Evolutionary conservation across 1,139 yeast species (phyloP).

Genomic region (Meyerozyma carpophila): DNA sequence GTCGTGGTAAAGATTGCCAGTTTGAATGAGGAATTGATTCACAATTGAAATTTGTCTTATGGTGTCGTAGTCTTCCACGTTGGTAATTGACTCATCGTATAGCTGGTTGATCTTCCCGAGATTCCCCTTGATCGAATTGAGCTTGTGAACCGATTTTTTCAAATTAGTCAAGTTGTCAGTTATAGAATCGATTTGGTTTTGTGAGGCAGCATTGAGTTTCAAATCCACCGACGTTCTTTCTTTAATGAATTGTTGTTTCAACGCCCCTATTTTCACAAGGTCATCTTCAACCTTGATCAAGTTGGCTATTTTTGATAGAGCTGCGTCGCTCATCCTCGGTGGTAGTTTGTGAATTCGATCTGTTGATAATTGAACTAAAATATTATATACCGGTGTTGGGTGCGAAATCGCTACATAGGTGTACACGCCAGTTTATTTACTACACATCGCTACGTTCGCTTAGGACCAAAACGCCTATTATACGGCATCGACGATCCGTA

Average conservation of each 20-base stretch:
- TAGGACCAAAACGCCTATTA: background rate
- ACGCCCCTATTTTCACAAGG: slow-evolving; percentile 47
- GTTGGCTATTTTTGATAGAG: slow-evolving; percentile 39
- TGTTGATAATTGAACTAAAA: background rate
- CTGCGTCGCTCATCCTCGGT: slow-evolving; percentile 35
- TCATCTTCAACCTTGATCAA: slow-evolving; percentile 51
- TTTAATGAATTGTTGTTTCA: slow-evolving; percentile 56
- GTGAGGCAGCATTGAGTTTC: slow-evolving; percentile 61
- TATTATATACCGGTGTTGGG: background rate
- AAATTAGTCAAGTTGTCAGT: slow-evolving; percentile 34
- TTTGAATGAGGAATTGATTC: slow-evolving; percentile 68
- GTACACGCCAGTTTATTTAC: background rate
- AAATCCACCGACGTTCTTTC: slow-evolving; percentile 73
- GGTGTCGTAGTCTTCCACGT: slow-evolving; percentile 52
- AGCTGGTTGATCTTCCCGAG: slow-evolving; percentile 56
- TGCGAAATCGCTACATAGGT: background rate
- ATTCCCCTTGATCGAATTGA: slow-evolving; percentile 47
- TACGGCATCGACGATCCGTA: background rate
- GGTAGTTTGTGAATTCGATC: background rate
- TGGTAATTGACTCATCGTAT: slow-evolving; percentile 47
- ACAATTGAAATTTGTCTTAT: slow-evolving; percentile 59
- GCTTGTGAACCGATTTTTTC: slow-evolving; percentile 30
- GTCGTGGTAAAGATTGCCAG: slow-evolving; percentile 59
- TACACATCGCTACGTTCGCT: background rate
- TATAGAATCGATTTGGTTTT: slow-evolving; percentile 53